Base-by-base conservation (phyloP, 1,284 basidiomycete genomes). In the Serendipita sp. region DNA sequence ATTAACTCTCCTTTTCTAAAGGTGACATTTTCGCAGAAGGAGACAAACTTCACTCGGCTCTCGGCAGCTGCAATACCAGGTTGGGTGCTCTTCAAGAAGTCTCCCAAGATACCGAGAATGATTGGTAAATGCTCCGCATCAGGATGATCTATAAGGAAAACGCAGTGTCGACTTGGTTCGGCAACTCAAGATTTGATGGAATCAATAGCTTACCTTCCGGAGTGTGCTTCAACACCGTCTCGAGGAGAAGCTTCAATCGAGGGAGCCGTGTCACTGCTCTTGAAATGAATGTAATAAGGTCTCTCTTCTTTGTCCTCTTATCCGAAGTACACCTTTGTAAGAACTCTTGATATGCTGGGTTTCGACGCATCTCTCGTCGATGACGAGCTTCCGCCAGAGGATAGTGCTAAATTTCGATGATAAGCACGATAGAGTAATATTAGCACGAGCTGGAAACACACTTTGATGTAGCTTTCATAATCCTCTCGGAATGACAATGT, bases 31-130 rank as follows among this genome's bases (percentile, higher is more conserved):
- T 92, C 88, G 66, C 82, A 82, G 1, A 91, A 73, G 62, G 77
- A 82, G 84, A 85, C 88, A 65, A 89, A 84, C 70, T 88, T 89
- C 65, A 91, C 89, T 71, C 91, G 90, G 65, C 80, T 80, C 71
- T 92, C 88, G 0, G 90, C 87, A 15, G 83, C 86, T 65, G 83
- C 86, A 63, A 93, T 91, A 1, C 91, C 91, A 1, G 88, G 88
- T 69, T 92, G 83, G 0, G 86, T 87, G 65, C 83, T 83, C 75
- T 85, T 88, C 65, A 91, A 77, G 68, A 82, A 83, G 61, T 83
- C 81, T 45, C 76, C 79, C 61, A 90, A 67, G 3, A 88, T 79
- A 17, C 75, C 75, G 38, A 86, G 67, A 10, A 87, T 79, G 3
- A 88, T 75, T 1, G 86, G 85, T 6, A 91, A 74, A 1, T 77